Evolutionary conservation across 2,329 filamentous ascomycete genomes (phyloP).

Genomic region (Pestalotiopsis sp.): DNA sequence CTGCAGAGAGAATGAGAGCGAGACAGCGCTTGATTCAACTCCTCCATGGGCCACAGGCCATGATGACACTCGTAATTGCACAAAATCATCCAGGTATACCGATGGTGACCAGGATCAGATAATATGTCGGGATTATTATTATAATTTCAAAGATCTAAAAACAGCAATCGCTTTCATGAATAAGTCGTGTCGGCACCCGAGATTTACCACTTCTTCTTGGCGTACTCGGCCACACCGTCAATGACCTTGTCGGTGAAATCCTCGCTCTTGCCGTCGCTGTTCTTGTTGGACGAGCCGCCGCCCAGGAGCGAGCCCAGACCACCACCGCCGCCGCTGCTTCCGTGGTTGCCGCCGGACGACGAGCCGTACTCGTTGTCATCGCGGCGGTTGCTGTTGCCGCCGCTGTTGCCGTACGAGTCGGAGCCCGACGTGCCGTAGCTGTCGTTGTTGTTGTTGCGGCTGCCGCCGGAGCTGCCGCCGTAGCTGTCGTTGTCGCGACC

Average conservation of each 20-base stretch:
- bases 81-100: too few relatives aligned
- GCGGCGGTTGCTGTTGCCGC: not conserved
- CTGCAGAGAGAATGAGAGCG: too few relatives aligned
- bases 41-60: too few relatives aligned
- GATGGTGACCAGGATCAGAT: too few relatives aligned
- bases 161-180: not conserved
- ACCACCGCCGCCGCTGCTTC: not conserved
- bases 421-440: not conserved
- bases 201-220: constrained; percentile 11
- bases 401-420: not conserved
- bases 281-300: not conserved
- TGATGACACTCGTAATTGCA: too few relatives aligned
- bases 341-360: not conserved
- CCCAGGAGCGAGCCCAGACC: constrained; percentile 5
- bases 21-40: too few relatives aligned
- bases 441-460: not conserved
- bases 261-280: not conserved
- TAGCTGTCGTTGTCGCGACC: constrained; percentile 1
- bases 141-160: not conserved
- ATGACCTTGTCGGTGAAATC: constrained; percentile 12
- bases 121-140: not conserved
- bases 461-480: not conserved
- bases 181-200: too few relatives aligned
- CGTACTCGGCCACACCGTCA: constrained; percentile 8
- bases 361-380: constrained; percentile 6